These are phyloP conservation scores for Heliocybe sulcata DNA, from an alignment of 1,284 basidiomycete species.

Conservation along the genomic window DNA sequence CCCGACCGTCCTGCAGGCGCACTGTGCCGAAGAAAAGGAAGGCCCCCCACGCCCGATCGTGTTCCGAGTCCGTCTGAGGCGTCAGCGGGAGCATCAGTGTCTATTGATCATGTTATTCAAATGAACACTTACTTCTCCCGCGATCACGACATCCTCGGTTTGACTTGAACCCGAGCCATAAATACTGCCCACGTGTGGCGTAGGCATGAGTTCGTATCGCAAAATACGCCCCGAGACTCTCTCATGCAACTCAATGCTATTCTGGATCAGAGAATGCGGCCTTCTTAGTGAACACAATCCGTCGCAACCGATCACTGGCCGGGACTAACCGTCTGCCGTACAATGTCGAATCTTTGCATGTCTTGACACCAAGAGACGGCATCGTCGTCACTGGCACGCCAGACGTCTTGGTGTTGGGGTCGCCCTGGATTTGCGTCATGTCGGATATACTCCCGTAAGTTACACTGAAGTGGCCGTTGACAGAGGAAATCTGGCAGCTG, in stretches of 20 bases:
- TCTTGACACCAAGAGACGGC: neutral
- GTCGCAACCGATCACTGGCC: neutral
- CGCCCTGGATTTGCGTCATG: slow-evolving; percentile 20
- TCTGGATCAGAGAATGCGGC: neutral
- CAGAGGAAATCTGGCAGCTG: slow-evolving; percentile 21
- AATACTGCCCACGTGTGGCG: slow-evolving; percentile 16
- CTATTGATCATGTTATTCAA: slow-evolving; percentile 10
- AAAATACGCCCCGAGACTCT: neutral
- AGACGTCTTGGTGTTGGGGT: neutral
- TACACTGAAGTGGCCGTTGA: slow-evolving; percentile 26
- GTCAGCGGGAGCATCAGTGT: slow-evolving; percentile 6
- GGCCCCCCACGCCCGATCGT: slow-evolving; percentile 41
- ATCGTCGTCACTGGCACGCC: slow-evolving; percentile 16
- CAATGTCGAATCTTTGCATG: neutral
- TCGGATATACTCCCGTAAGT: slow-evolving; percentile 20
- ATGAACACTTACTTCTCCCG: slow-evolving; percentile 20
- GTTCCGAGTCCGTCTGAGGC: slow-evolving; percentile 32
- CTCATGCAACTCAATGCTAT: neutral
- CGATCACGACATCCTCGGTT: slow-evolving; percentile 27
- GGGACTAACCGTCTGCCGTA: neutral
- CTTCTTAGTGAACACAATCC: neutral
- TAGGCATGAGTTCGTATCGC: slow-evolving; percentile 23
- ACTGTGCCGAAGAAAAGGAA: slow-evolving; percentile 35
- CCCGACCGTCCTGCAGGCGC: slow-evolving; percentile 26
- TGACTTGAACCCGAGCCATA: slow-evolving; percentile 16